Evolutionary conservation across 2,329 filamentous ascomycete species (phyloP), one percentile per base, ranked within the genome.

Genomic region (Phyllosticta ampelicida): DNA sequence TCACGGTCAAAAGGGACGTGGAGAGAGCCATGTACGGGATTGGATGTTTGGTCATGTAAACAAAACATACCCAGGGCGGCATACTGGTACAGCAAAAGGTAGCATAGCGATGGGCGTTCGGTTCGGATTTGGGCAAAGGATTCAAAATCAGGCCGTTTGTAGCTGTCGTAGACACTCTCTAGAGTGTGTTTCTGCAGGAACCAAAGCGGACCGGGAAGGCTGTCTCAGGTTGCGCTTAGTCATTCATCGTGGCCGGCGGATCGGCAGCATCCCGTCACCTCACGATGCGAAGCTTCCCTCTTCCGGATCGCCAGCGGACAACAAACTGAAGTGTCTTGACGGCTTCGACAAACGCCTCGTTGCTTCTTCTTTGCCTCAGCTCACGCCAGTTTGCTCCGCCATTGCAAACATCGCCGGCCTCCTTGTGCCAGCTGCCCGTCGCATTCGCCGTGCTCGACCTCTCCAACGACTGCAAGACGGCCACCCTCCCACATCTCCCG

Each of bases 1-100:
- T 94, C 70, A 81, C 86, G 65, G 89, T 99, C 10, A 87, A 87
- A 75, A 84, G 82, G 63, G 84, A 90, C 62, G 94, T 99, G 5
- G 94, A 99, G 77, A 86, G 88, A 73, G 90, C 90, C 61, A 96
- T 99, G 90, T 97, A 96, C 74, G 94, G 94, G 4, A 83, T 96
- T 70, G 92, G 94, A 61, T 99, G 94, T 72, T 71, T 70, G 51
- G 68, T 95, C 50, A 97, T 96, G 90, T 97, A 66, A 70, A 60
- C 29, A 26, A 66, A 70, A 60, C 29, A 26, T 26, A 26, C 23
- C 23, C 23, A 26, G 3, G 23, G n/a, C n/a, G 23, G 23, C 23
- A 26, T 26, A 51, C n/a, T n/a, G 54, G 26, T n/a, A 29, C 10
- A n/a, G 26, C 26, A 28, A 18, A 20, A 6, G 29, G 26, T 48